Evolutionary conservation across 2,329 filamentous ascomycete genomes (phyloP).

Genomic region (Emmonsiellopsis sp.): DNA sequence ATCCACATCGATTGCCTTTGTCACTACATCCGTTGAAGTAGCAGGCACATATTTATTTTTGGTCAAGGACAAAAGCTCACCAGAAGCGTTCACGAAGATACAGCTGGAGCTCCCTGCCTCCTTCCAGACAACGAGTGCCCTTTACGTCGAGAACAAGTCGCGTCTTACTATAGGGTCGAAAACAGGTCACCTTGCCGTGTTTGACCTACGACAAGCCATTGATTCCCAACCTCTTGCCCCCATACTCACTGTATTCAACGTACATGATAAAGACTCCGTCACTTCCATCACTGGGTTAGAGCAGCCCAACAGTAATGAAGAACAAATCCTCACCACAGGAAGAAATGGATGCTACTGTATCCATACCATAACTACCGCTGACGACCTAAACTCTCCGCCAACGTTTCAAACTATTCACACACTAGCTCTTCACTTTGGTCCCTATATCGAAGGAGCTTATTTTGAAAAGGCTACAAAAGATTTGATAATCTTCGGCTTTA

Average conservation of each 20-base stretch:
- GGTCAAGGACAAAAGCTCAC: background rate
- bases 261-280: conserved; percentile 55
- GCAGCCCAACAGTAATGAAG: conserved; percentile 11
- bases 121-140: conserved; percentile 46
- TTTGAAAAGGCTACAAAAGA: conserved; percentile 44
- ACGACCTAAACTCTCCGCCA: conserved; percentile 20
- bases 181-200: conserved; percentile 45
- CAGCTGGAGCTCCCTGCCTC: conserved; percentile 35
- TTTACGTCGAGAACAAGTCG: conserved; percentile 21
- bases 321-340: conserved; percentile 58
- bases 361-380: conserved; percentile 33
- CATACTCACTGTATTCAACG: conserved; percentile 13
- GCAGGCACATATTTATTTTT: conserved; percentile 5
- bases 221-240: background rate
- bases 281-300: conserved; percentile 47
- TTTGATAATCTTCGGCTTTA: conserved; percentile 72
- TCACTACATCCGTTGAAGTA: conserved; percentile 5
- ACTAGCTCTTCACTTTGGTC: conserved; percentile 60
- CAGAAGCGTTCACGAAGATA: conserved; percentile 47
- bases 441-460: conserved; percentile 65
- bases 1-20: background rate
- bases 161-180: conserved; percentile 48
- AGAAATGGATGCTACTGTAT: conserved; percentile 70
- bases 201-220: conserved; percentile 18
- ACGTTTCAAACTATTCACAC: conserved; percentile 53